These are phyloP conservation scores for Diaporthe australafricana DNA, from an alignment of 2,329 filamentous ascomycete genomes.

Conservation along the genomic window DNA sequence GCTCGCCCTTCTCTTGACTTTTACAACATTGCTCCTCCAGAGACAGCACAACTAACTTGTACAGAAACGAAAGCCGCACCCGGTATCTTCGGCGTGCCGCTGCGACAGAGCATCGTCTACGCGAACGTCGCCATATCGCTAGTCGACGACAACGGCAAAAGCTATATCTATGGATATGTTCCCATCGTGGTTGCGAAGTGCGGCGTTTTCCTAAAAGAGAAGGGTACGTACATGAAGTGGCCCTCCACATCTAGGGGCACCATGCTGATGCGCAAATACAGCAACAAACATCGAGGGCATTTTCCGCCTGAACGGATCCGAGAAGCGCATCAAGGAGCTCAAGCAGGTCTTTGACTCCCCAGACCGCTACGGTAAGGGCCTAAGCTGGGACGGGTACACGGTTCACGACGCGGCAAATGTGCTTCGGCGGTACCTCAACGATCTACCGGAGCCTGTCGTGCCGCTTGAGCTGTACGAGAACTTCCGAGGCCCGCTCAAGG, in stretches of 20 bases:
- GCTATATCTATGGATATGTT: constrained; percentile 98
- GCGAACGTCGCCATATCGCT: constrained; percentile 98
- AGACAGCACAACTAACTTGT: constrained; percentile 39
- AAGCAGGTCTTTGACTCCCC: constrained; percentile 93
- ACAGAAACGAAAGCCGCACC: constrained; percentile 65
- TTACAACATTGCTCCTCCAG: not conserved
- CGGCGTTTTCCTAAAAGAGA: constrained; percentile 96
- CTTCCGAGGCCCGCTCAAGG: constrained; percentile 85
- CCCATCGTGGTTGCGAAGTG: constrained; percentile 99
- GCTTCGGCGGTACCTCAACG: constrained; percentile 92
- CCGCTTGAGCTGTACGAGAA: constrained; percentile 92
- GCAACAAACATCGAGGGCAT: constrained; percentile 96
- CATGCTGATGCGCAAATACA: constrained; percentile 52
- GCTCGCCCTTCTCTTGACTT: not conserved
- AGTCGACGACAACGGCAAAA: constrained; percentile 90
- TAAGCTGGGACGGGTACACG: constrained; percentile 97
- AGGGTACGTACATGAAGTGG: constrained; percentile 71
- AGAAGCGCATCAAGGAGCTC: constrained; percentile 98
- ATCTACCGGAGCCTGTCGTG: constrained; percentile 95
- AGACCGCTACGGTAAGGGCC: constrained; percentile 93
- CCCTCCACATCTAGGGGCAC: not conserved
- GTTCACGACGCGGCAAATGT: constrained; percentile 99
- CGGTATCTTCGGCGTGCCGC: constrained; percentile 93
- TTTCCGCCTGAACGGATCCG: constrained; percentile 93
- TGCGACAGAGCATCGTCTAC: constrained; percentile 95